Evolutionary conservation across 1,139 yeast genomes (phyloP).

Genomic region (Yamadazyma triangularis): DNA sequence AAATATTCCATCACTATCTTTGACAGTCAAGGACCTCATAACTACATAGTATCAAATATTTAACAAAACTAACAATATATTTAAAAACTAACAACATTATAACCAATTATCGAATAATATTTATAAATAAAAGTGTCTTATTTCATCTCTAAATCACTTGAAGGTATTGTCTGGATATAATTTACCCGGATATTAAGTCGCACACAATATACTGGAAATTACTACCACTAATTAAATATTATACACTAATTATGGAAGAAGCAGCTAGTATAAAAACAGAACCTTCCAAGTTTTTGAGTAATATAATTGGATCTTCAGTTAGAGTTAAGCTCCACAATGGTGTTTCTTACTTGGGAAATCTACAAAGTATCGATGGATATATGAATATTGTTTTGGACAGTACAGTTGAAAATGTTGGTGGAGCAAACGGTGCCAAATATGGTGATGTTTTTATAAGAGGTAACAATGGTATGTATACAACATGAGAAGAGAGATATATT

Average conservation of each 20-base stretch:
- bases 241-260: constrained; percentile 5
- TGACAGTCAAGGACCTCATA: too few relatives aligned
- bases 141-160: too few relatives aligned
- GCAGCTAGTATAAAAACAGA: constrained; percentile 28
- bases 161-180: too few relatives aligned
- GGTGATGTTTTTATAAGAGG: constrained; percentile 95
- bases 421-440: constrained; percentile 49
- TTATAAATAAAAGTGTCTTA: too few relatives aligned
- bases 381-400: constrained; percentile 90
- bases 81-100: too few relatives aligned
- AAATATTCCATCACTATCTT: too few relatives aligned
- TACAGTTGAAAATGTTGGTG: constrained; percentile 63
- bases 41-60: too few relatives aligned
- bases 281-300: constrained; percentile 76
- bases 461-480: constrained; percentile 68
- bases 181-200: not conserved
- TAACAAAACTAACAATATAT: too few relatives aligned
- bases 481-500: not conserved
- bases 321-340: constrained; percentile 85
- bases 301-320: constrained; percentile 76
- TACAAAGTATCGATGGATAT: constrained; percentile 93
- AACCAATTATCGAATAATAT: too few relatives aligned
- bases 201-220: not conserved
- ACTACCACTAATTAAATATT: too few relatives aligned
- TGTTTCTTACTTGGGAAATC: constrained; percentile 65